phyloP scores from a whole-genome alignment of 441 rosid genomes.

The Populus tomentosa region DNA sequence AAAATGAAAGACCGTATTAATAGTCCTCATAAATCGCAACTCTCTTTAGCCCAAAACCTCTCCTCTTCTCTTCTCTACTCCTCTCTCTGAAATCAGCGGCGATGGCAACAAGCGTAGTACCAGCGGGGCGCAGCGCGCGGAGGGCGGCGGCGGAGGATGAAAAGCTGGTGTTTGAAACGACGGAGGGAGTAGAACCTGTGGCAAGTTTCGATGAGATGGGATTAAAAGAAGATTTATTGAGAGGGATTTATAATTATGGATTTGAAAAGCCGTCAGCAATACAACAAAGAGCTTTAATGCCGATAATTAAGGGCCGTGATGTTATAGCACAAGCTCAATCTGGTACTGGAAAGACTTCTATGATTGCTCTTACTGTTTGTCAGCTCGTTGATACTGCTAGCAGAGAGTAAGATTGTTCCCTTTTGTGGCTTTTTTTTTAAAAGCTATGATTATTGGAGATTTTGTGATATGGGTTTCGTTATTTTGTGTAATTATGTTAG shows the following conservation, averaged over 20 bases:
- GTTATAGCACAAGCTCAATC: conserved; percentile 98
- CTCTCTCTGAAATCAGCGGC: neutral
- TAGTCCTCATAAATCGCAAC: neutral
- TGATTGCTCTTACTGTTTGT: conserved; percentile 90
- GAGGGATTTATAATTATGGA: too few relatives aligned
- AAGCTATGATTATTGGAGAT: too few relatives aligned
- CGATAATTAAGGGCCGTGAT: conserved; percentile 79
- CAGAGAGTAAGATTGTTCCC: conserved; percentile 30
- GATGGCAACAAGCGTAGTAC: conserved; percentile 34
- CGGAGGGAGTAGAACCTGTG: conserved; percentile 83
- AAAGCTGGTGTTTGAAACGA: conserved; percentile 80
- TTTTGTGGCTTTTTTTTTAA: too few relatives aligned
- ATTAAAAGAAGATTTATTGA: conserved; percentile 52
- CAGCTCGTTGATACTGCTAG: conserved; percentile 66
- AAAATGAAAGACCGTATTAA: too few relatives aligned
- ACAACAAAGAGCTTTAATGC: conserved; percentile 93
- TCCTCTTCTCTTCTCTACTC: neutral
- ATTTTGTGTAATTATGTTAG: too few relatives aligned
- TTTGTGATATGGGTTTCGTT: too few relatives aligned
- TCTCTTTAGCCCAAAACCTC: neutral
- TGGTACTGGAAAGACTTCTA: conserved; percentile 91
- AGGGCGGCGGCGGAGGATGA: conserved; percentile 50
- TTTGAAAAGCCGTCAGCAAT: too few relatives aligned
- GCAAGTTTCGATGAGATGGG: conserved; percentile 81
- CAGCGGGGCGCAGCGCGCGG: conserved; percentile 33